Evolutionary conservation across 352 stramenopile species (phyloP).

Genomic region (Globisporangium heterothallicum): DNA sequence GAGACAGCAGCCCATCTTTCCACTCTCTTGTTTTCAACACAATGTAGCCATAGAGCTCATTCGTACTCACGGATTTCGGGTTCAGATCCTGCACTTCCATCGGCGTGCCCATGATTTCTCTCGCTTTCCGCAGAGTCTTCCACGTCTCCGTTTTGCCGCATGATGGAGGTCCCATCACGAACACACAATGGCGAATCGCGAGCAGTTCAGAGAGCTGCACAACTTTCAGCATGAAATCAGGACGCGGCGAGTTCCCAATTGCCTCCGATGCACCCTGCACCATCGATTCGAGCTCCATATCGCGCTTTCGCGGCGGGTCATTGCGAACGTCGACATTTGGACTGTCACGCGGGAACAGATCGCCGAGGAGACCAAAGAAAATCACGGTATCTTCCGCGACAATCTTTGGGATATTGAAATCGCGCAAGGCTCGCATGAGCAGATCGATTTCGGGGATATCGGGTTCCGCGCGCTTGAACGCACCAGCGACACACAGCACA

Average conservation of each 20-base stretch:
- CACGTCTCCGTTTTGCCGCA: conserved; percentile 95
- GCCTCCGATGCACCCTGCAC: conserved; percentile 76
- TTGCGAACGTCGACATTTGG: conserved; percentile 87
- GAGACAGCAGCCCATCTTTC: conserved; percentile 93
- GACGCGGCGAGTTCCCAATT: conserved; percentile 73
- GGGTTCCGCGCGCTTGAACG: conserved; percentile 92
- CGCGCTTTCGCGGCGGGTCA: conserved; percentile 88
- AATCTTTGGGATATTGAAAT: conserved; percentile 98
- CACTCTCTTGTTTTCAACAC: conserved; percentile 93
- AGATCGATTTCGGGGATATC: conserved; percentile 91
- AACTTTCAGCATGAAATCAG: conserved; percentile 91
- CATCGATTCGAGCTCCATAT: conserved; percentile 91
- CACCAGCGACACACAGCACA: conserved; percentile 91
- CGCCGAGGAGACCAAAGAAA: conserved; percentile 92
- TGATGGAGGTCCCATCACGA: conserved; percentile 93
- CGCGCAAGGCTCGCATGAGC: conserved; percentile 93
- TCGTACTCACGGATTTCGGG: conserved; percentile 94
- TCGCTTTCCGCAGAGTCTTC: conserved; percentile 89
- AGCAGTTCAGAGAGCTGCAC: conserved; percentile 94
- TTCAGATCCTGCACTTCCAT: conserved; percentile 93
- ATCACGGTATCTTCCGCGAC: conserved; percentile 93
- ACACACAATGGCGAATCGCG: conserved; percentile 94
- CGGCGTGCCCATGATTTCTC: conserved; percentile 81
- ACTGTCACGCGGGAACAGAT: conserved; percentile 91
- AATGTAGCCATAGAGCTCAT: conserved; percentile 96